Conservation (phyloP, 2,329 filamentous ascomycete genomes). For the Lachnellula subtilissima region DNA sequence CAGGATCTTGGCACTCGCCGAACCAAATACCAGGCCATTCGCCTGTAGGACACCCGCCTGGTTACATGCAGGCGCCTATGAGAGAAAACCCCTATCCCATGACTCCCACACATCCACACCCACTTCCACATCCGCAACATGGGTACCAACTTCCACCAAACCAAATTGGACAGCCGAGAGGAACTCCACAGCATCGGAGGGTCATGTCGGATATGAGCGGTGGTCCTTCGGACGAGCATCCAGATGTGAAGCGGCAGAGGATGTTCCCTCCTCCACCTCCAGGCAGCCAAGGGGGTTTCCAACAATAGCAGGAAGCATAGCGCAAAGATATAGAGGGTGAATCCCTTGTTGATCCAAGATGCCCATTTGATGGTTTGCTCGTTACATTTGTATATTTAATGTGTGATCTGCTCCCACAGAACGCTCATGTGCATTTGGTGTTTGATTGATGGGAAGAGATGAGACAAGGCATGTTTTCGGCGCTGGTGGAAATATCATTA, state of each 20-base stretch:
- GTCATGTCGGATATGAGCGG: conserved; percentile 29
- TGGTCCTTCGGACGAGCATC: conserved; percentile 22
- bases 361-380: too few species aligned
- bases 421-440: neutral
- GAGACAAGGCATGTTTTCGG: conserved; percentile 4
- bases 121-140: conserved; percentile 22
- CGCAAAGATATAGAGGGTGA: too few species aligned
- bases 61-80: conserved; percentile 27
- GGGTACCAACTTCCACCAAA: conserved; percentile 18
- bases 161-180: conserved; percentile 19
- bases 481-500: conserved; percentile 9
- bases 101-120: conserved; percentile 25
- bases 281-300: conserved; percentile 14
- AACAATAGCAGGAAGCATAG: conserved; percentile 13
- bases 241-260: conserved; percentile 29
- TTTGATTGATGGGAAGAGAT: conserved; percentile 1
- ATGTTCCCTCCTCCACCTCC: conserved; percentile 24
- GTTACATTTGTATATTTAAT: conserved; percentile 9
- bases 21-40: conserved; percentile 28
- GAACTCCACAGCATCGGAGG: conserved; percentile 23
- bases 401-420: neutral
- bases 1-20: conserved; percentile 30
- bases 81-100: conserved; percentile 27
- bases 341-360: too few species aligned
- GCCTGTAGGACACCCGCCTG: conserved; percentile 22